Conservation (phyloP, 192 early-diverging fungal genomes). For the Umbelopsis isabellina region DNA sequence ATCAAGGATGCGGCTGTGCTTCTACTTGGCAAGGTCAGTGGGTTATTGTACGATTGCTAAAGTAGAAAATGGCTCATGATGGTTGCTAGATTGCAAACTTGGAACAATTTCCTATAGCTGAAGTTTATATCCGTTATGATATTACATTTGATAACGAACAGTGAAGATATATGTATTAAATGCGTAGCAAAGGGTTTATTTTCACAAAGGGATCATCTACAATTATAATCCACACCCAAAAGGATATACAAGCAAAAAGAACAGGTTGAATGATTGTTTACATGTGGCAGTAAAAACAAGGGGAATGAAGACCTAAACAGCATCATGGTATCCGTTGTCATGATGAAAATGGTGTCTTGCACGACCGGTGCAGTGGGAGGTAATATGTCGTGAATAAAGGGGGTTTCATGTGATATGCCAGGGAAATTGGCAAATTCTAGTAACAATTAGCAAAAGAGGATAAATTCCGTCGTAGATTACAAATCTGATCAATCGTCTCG, state of each 20-base stretch:
- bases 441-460: too few species aligned
- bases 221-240: slow-evolving; percentile 10
- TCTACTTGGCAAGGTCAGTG: slow-evolving; percentile 4
- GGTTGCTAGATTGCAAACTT: neutral
- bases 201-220: slow-evolving; percentile 15
- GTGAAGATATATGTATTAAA: neutral
- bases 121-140: neutral
- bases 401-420: neutral
- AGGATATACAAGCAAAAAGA: slow-evolving; percentile 13
- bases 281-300: neutral
- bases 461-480: too few species aligned
- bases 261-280: neutral
- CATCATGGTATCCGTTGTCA: slow-evolving; percentile 10
- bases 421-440: too few species aligned
- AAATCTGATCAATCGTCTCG: slow-evolving; percentile 20
- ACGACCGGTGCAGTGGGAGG: neutral
- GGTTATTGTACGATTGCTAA: neutral
- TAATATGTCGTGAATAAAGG: slow-evolving; percentile 16
- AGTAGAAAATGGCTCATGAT: neutral
- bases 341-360: slow-evolving; percentile 3
- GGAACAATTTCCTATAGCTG: neutral
- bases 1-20: neutral
- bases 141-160: neutral
- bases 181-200: neutral
- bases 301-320: neutral